Conservation (phyloP, 805 yeast genomes). For the Komagataella mondaviorum region DNA sequence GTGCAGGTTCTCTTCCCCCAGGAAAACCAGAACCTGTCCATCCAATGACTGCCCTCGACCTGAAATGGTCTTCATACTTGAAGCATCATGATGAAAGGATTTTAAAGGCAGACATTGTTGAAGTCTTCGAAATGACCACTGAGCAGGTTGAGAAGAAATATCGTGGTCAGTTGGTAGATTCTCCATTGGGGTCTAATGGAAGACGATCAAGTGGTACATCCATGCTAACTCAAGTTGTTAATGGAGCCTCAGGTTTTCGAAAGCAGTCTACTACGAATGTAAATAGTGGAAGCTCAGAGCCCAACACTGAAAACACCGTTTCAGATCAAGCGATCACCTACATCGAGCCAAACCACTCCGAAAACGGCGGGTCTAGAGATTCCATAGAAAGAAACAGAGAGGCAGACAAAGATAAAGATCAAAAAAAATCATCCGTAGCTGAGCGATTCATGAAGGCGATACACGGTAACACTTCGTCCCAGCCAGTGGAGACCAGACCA, state of each 20-base stretch:
- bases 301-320: background rate
- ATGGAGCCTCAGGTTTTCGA: slow-evolving; percentile 29
- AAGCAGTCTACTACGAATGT: slow-evolving; percentile 8
- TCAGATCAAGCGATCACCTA: background rate
- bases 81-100: slow-evolving; percentile 47
- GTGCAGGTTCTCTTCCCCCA: slow-evolving; percentile 1
- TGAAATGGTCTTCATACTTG: slow-evolving; percentile 44
- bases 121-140: slow-evolving; percentile 27
- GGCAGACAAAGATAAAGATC: slow-evolving; percentile 8
- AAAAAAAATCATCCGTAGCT: background rate
- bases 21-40: slow-evolving; percentile 18
- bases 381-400: slow-evolving; percentile 6
- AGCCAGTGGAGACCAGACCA: slow-evolving; percentile 12
- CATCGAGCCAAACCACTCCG: slow-evolving; percentile 9
- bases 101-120: slow-evolving; percentile 39
- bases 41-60: slow-evolving; percentile 36
- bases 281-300: slow-evolving; percentile 5
- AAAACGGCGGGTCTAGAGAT: slow-evolving; percentile 14
- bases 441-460: background rate
- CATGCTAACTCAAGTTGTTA: slow-evolving; percentile 27
- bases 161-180: slow-evolving; percentile 42
- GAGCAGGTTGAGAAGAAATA: slow-evolving; percentile 42
- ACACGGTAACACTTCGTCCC: background rate
- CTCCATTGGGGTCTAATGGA: slow-evolving; percentile 39
- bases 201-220: slow-evolving; percentile 14